These are phyloP conservation scores for Fraxinus albicans DNA, from an alignment of 305 asterid species.

Conservation along the genomic window DNA sequence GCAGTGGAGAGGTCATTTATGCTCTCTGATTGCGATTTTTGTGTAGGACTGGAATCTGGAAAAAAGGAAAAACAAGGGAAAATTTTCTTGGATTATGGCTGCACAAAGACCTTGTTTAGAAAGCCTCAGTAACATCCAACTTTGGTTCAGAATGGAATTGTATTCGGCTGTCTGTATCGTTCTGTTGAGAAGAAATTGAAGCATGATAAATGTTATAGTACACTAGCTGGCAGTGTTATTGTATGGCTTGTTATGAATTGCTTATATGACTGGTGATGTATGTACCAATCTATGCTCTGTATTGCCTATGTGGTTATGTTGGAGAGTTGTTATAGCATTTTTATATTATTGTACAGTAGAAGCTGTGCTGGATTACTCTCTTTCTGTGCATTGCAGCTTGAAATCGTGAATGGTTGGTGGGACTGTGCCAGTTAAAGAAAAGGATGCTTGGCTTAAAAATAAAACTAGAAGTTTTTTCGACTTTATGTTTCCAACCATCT, in stretches of 20 bases:
- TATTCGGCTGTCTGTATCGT: neutral
- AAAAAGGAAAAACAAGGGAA: neutral
- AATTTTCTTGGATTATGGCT: neutral
- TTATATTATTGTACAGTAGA: conserved; percentile 16
- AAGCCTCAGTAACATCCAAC: neutral
- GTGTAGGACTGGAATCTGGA: neutral
- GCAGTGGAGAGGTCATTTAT: conserved; percentile 93
- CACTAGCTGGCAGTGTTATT: conserved; percentile 1
- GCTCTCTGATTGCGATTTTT: conserved; percentile 54
- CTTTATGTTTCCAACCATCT: neutral
- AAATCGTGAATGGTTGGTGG: neutral
- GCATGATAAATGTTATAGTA: neutral
- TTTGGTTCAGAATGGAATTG: neutral
- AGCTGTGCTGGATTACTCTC: neutral
- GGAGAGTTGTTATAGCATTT: conserved; percentile 13
- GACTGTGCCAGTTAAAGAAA: neutral
- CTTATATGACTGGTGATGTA: neutral
- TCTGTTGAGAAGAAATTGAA: conserved; percentile 7
- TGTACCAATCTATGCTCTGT: conserved; percentile 14
- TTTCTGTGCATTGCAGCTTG: neutral
- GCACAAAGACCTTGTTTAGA: neutral
- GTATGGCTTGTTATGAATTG: conserved; percentile 16
- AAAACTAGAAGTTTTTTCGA: neutral
- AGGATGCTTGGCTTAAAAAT: neutral
- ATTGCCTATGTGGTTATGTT: conserved; percentile 3